Conservation (phyloP, 805 yeast species). For the Blastobotrys mokoenaii region DNA sequence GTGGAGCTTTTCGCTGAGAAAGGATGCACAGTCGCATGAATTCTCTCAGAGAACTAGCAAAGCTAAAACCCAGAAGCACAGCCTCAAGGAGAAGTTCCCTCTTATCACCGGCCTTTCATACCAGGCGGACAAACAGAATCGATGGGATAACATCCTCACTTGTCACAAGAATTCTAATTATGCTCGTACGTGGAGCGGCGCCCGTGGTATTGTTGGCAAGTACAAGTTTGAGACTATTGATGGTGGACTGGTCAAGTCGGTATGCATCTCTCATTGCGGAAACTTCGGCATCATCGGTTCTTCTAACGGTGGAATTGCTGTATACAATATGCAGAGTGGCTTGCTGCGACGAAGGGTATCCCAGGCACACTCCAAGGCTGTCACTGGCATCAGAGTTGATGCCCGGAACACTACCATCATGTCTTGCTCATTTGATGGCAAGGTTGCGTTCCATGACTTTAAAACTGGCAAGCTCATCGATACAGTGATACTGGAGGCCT, state of each 20-base stretch:
- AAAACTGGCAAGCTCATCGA: slow-evolving; percentile 60
- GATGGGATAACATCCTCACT: slow-evolving; percentile 90
- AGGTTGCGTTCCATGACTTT: slow-evolving; percentile 81
- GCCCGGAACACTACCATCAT: slow-evolving; percentile 86
- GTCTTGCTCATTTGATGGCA: slow-evolving; percentile 81
- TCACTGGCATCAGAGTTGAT: slow-evolving; percentile 83
- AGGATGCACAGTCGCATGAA: slow-evolving; percentile 94
- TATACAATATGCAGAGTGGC: slow-evolving; percentile 91
- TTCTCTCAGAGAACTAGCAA: slow-evolving; percentile 58
- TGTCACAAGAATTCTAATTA: slow-evolving; percentile 75
- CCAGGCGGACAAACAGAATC: slow-evolving; percentile 67
- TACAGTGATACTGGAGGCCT: slow-evolving; percentile 59
- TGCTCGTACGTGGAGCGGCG: slow-evolving; percentile 89
- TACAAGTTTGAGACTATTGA: slow-evolving; percentile 68
- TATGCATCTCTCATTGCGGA: slow-evolving; percentile 84
- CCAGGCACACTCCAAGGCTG: slow-evolving; percentile 52
- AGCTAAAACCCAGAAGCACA: slow-evolving; percentile 3
- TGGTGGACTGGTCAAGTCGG: slow-evolving; percentile 63
- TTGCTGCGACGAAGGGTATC: slow-evolving; percentile 58
- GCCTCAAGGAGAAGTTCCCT: slow-evolving; percentile 61
- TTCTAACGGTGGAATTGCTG: slow-evolving; percentile 72
- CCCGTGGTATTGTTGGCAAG: slow-evolving; percentile 70
- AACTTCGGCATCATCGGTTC: slow-evolving; percentile 93
- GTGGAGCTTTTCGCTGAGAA: slow-evolving; percentile 88
- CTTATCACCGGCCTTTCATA: slow-evolving; percentile 65